Conservation (phyloP, 805 yeast species). For the Lachancea sp. region DNA sequence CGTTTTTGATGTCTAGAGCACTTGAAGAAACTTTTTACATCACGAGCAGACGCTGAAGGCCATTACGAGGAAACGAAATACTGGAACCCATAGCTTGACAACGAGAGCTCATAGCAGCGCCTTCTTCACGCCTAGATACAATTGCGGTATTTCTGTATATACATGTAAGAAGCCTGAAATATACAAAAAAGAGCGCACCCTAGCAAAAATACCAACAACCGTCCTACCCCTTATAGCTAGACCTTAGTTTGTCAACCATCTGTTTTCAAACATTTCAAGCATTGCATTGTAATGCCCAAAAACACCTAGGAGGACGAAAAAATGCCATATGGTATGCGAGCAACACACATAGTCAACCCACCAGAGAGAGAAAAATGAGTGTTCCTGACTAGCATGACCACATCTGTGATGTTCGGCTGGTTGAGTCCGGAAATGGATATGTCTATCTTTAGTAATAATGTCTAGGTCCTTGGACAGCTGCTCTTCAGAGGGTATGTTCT, state of each 20-base stretch:
- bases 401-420: conserved; percentile 31
- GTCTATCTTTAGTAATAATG: conserved; percentile 29
- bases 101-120: too few species aligned
- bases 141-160: background rate
- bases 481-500: conserved; percentile 34
- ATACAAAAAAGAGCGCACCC: conserved; percentile 1
- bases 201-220: too few species aligned
- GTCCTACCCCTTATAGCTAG: too few species aligned
- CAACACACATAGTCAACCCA: conserved; percentile 74
- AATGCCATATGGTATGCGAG: conserved; percentile 92
- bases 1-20: too few species aligned
- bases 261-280: conserved; percentile 56
- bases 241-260: conserved; percentile 19
- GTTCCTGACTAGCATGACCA: conserved; percentile 16
- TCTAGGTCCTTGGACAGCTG: conserved; percentile 28
- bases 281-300: conserved; percentile 80
- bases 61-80: too few species aligned
- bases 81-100: too few species aligned
- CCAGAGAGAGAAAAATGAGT: conserved; percentile 54
- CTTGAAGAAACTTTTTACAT: too few species aligned
- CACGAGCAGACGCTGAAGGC: too few species aligned
- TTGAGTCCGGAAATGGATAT: conserved; percentile 36
- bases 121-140: background rate
- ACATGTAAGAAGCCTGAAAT: background rate
- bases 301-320: conserved; percentile 84